These are phyloP conservation scores for Xylariales sp. DNA, from an alignment of 2,329 filamentous ascomycete species.

Conservation along the genomic window DNA sequence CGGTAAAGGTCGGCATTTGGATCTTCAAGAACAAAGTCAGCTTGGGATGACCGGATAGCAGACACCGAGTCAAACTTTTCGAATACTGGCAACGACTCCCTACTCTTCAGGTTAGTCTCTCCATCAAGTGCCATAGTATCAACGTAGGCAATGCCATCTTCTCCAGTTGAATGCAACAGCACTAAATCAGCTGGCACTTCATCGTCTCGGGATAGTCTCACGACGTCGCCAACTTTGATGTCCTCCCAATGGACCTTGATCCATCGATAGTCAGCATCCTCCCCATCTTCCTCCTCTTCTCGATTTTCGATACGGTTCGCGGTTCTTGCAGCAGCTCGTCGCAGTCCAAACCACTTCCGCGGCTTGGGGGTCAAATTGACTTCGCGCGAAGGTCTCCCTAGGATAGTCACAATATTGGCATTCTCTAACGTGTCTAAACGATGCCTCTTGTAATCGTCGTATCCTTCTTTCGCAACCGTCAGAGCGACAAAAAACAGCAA, in stretches of 20 bases:
- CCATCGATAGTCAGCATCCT: slow-evolving; percentile 38
- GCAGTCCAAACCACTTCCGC: not conserved
- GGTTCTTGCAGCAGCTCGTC: not conserved
- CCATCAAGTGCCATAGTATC: slow-evolving; percentile 83
- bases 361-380: not conserved
- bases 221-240: slow-evolving; percentile 65
- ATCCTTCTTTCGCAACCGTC: slow-evolving; percentile 81
- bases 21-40: slow-evolving; percentile 68
- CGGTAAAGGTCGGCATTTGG: slow-evolving; percentile 74
- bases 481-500: slow-evolving; percentile 71
- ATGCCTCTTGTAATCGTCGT: slow-evolving; percentile 77
- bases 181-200: slow-evolving; percentile 78
- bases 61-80: slow-evolving; percentile 52
- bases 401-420: slow-evolving; percentile 42
- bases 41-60: slow-evolving; percentile 49
- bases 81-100: slow-evolving; percentile 60
- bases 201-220: slow-evolving; percentile 68
- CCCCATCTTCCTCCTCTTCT: slow-evolving; percentile 13
- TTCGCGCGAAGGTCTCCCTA: slow-evolving; percentile 27
- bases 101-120: slow-evolving; percentile 77
- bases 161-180: slow-evolving; percentile 70
- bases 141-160: slow-evolving; percentile 75
- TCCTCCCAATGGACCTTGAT: slow-evolving; percentile 60
- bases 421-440: slow-evolving; percentile 81
- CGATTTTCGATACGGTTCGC: slow-evolving; percentile 3